Percentiles rank a stretch among this genome's conserved stretches.
Conservation (phyloP, 179 eudicot genomes). For the Beta corolliflora region DNA sequence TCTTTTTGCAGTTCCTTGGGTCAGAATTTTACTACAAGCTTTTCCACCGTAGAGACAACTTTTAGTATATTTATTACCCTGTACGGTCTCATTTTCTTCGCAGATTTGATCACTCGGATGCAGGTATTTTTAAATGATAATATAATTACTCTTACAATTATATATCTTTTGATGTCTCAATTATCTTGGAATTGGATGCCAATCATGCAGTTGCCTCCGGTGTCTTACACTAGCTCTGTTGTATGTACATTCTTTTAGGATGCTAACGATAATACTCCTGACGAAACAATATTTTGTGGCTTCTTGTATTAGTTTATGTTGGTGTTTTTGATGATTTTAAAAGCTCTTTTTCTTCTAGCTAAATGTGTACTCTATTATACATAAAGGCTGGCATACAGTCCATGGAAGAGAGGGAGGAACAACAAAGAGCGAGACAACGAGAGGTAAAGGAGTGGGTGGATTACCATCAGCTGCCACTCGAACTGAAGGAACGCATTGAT, state of each 20-base stretch:
- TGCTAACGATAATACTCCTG: no score
- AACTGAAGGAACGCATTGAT: constrained; percentile 9
- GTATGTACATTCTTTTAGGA: no score
- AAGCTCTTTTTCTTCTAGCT: neutral
- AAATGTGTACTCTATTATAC: neutral
- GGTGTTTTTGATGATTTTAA: no score
- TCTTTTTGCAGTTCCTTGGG: constrained; percentile 1
- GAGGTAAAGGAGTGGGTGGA: constrained; percentile 20
- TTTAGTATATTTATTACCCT: neutral
- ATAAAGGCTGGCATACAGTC: constrained; percentile 26
- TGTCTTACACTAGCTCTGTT: neutral
- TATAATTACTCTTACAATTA: neutral
- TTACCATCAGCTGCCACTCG: constrained; percentile 14
- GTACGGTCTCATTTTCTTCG: neutral
- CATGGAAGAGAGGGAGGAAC: constrained; percentile 16
- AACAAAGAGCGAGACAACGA: constrained; percentile 1
- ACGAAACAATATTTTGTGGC: no score
- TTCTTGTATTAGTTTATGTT: no score
- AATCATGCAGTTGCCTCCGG: neutral
- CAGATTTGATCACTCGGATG: constrained; percentile 16
- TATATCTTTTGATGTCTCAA: no score
- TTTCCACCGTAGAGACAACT: neutral
- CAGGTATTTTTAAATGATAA: neutral
- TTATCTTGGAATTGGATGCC: neutral
- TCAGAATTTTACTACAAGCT: constrained; percentile 13